phyloP scores from a whole-genome alignment of 345 rosid species.

The Dovyalis caffra region DNA sequence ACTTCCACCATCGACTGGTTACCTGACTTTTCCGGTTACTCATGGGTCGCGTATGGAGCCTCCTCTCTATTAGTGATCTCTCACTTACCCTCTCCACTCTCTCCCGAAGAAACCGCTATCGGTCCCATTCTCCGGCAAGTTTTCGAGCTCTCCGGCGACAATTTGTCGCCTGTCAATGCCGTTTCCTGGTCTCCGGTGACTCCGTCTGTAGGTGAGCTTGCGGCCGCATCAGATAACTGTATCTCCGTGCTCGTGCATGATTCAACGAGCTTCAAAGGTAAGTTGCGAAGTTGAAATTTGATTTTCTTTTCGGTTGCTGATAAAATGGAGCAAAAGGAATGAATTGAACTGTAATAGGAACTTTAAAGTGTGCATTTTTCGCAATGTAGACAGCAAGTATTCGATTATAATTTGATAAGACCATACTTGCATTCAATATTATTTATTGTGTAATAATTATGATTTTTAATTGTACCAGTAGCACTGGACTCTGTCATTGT shows the following conservation, averaged over 20 bases:
- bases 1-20: slow-evolving; percentile 74
- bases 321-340: too few relatives aligned
- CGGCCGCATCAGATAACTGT: slow-evolving; percentile 62
- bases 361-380: too few relatives aligned
- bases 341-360: too few relatives aligned
- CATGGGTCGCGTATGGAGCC: slow-evolving; percentile 95
- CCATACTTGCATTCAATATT: too few relatives aligned
- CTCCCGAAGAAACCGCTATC: slow-evolving; percentile 46
- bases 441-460: too few relatives aligned
- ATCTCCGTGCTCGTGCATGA: slow-evolving; percentile 51
- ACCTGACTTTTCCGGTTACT: slow-evolving; percentile 76
- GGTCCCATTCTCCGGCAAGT: slow-evolving; percentile 80
- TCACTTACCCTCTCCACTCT: slow-evolving; percentile 86
- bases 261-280: slow-evolving; percentile 49
- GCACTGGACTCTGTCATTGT: background rate
- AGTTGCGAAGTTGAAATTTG: background rate
- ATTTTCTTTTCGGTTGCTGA: too few relatives aligned
- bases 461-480: background rate
- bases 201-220: slow-evolving; percentile 78
- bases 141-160: slow-evolving; percentile 53
- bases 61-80: slow-evolving; percentile 83
- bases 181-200: slow-evolving; percentile 77
- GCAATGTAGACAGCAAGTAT: too few relatives aligned
- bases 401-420: too few relatives aligned
- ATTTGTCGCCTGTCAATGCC: slow-evolving; percentile 47